These are phyloP conservation scores for Gymnopus androsaceus DNA, from an alignment of 1,284 basidiomycete species.

Conservation along the genomic window DNA sequence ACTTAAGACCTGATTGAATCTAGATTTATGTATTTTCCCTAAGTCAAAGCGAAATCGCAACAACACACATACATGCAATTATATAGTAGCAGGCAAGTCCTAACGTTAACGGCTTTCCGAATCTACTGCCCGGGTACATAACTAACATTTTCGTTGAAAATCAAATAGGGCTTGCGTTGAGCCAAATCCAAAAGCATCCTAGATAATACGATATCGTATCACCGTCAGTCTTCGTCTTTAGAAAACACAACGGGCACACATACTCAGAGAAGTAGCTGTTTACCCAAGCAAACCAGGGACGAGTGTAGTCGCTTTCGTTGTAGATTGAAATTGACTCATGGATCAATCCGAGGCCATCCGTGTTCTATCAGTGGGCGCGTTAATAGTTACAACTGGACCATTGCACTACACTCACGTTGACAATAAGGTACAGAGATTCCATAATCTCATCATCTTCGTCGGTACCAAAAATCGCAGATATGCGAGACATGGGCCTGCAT, in stretches of 20 bases:
- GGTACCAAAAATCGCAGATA: slow-evolving; percentile 72
- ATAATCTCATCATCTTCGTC: slow-evolving; percentile 71
- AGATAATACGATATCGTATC: no score
- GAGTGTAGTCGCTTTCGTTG: slow-evolving; percentile 58
- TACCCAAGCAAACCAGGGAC: slow-evolving; percentile 82
- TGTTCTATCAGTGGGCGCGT: slow-evolving; percentile 50
- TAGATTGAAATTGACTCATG: slow-evolving; percentile 76
- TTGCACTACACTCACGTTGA: slow-evolving; percentile 51
- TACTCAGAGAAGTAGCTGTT: slow-evolving; percentile 76
- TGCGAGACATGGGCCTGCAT: slow-evolving; percentile 76
- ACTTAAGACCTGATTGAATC: no score
- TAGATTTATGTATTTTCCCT: no score
- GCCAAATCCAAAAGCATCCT: slow-evolving; percentile 76
- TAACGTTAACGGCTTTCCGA: no score
- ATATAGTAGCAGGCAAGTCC: no score
- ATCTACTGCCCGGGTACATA: slow-evolving; percentile 56
- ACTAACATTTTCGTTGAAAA: slow-evolving; percentile 54
- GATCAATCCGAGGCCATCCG: slow-evolving; percentile 72
- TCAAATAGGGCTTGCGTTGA: slow-evolving; percentile 67
- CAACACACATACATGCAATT: no score
- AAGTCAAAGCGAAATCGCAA: no score
- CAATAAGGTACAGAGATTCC: slow-evolving; percentile 59
- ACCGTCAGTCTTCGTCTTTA: no score
- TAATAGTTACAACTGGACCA: slow-evolving; percentile 8
- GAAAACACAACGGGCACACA: neutral